Evolutionary conservation across 108 stramenopile genomes (phyloP), one percentile per base, ranked within the genome.

Genomic region (Fistulifera solaris): DNA sequence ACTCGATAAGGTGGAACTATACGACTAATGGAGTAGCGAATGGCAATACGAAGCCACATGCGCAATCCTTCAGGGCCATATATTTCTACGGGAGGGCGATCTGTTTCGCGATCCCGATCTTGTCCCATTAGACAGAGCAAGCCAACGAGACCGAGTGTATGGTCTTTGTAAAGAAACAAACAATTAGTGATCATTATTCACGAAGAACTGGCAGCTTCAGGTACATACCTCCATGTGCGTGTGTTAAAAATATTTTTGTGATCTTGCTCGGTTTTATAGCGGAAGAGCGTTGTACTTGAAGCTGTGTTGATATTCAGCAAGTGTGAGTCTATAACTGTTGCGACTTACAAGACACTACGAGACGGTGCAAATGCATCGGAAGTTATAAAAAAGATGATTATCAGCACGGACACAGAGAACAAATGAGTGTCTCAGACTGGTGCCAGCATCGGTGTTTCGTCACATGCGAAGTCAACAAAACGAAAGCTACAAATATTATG

Each of bases 61-160:
- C 92, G 62, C 48, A 89, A 54, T 13, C 91, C 90, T 63, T 94
- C 85, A 15, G 96, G 96, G 1, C 96, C 96, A 62, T 96, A 98
- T 50, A 98, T 89, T 15, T 98, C 96, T 18, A 98, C 51, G 6
- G 31, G 38, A 16, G 46, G 42, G 11, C 48, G 35, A 26, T 60
- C 26, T 18, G 61, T 61, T 16, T 70, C 67, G 7, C 65, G 51
- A 27, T 65, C 82, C 14, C 83, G 69, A 62, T 94, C 86, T 52
- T 81, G 87, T 16, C 96, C 96, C 83, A 95, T 94, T 6, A 94
- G 52, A 62, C 96, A 97, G 28, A 97, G 63, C 11, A 98, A 56
- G 7, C 95, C 95, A 7, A 93, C 92, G 10, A 98, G 72, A 14
- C 95, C 97, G 68, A 96, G 94, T 49, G 72, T 70, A 59, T 96